These are phyloP conservation scores for Epichloe gansuensis DNA, from an alignment of 2,329 filamentous ascomycete species.

Conservation along the genomic window DNA sequence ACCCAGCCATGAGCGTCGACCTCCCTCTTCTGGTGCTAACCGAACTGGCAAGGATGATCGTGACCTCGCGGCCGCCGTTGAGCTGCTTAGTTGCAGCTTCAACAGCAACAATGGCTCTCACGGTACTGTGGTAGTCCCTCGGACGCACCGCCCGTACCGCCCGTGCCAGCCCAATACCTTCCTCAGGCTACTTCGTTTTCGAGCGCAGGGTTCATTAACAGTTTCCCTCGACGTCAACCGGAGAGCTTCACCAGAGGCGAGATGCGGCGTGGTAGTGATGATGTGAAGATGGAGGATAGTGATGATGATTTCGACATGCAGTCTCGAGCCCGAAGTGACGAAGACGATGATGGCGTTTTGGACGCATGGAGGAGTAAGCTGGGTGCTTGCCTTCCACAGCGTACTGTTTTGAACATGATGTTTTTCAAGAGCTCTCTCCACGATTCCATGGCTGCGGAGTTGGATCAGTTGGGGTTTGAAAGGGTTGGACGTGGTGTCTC, in stretches of 20 bases:
- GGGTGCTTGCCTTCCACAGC: neutral
- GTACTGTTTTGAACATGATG: neutral
- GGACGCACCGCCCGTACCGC: conserved; percentile 78
- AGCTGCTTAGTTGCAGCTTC: conserved; percentile 83
- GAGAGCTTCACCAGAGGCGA: conserved; percentile 55
- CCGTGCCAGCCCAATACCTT: conserved; percentile 70
- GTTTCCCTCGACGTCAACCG: conserved; percentile 46
- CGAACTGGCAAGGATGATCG: conserved; percentile 69
- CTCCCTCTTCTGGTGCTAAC: conserved; percentile 67
- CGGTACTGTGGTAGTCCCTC: conserved; percentile 47
- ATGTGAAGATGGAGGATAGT: conserved; percentile 58
- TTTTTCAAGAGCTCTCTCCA: conserved; percentile 2
- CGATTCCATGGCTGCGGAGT: conserved; percentile 17
- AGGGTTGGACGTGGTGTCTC: conserved; percentile 26
- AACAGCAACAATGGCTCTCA: conserved; percentile 60
- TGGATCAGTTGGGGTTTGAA: conserved; percentile 22
- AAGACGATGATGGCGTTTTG: conserved; percentile 96
- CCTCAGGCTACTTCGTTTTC: conserved; percentile 45
- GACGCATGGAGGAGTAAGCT: conserved; percentile 78
- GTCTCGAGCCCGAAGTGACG: conserved; percentile 58
- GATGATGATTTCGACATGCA: conserved; percentile 55
- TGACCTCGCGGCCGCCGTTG: conserved; percentile 80
- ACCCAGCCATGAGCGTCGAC: conserved; percentile 63
- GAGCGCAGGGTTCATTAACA: conserved; percentile 51
- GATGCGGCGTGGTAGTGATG: conserved; percentile 36